Conservation (phyloP, 2,329 filamentous ascomycete species). For the Aspergillus quadricinctus region DNA sequence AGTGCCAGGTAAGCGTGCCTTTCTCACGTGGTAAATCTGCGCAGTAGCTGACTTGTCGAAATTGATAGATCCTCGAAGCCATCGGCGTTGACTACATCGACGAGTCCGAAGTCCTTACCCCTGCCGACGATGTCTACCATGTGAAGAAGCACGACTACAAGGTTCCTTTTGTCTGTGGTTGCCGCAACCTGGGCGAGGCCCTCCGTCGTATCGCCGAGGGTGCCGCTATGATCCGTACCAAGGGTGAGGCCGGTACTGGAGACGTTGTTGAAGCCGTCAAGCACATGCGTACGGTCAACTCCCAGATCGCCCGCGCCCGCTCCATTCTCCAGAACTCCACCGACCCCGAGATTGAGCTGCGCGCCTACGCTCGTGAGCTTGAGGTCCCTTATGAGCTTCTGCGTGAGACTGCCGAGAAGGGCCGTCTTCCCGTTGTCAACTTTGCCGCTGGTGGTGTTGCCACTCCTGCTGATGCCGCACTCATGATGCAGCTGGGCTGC, state of each 20-base stretch:
- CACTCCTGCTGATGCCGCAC: constrained; percentile 92
- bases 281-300: constrained; percentile 88
- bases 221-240: constrained; percentile 97
- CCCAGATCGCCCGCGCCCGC: constrained; percentile 70
- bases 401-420: constrained; percentile 79
- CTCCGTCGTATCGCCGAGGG: constrained; percentile 86
- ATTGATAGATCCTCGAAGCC: constrained; percentile 75
- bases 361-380: constrained; percentile 75
- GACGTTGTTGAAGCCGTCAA: constrained; percentile 95
- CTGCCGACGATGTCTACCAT: constrained; percentile 85
- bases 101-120: constrained; percentile 95
- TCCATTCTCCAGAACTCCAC: constrained; percentile 44
- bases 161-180: constrained; percentile 93
- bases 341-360: constrained; percentile 64
- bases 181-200: constrained; percentile 89
- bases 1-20: constrained; percentile 65
- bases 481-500: constrained; percentile 99
- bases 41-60: constrained; percentile 2
- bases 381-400: constrained; percentile 74
- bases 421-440: constrained; percentile 90
- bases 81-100: constrained; percentile 97
- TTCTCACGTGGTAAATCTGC: not conserved
- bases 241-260: constrained; percentile 95
- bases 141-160: constrained; percentile 82
- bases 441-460: constrained; percentile 98